phyloP scores from a whole-genome alignment of 208 protist genomes.

The Leishmania turanica region DNA sequence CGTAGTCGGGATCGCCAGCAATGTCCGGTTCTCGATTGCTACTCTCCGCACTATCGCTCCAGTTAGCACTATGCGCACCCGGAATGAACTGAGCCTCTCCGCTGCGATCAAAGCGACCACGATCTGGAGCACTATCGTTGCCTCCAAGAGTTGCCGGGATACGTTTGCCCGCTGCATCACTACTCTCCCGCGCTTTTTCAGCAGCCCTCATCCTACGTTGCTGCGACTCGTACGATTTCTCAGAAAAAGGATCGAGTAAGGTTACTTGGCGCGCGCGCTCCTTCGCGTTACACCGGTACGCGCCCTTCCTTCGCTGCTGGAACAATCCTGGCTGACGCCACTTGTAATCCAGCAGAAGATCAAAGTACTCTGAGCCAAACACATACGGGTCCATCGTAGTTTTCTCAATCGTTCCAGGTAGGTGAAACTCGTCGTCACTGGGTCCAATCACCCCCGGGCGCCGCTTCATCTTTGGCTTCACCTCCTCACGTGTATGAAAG shows the following conservation, averaged over 20 bases:
- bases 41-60: slow-evolving; percentile 12
- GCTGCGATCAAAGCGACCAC: slow-evolving; percentile 39
- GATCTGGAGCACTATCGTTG: background rate
- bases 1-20: slow-evolving; percentile 27
- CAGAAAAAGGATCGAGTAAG: slow-evolving; percentile 82
- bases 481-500: slow-evolving; percentile 77
- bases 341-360: slow-evolving; percentile 83
- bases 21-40: slow-evolving; percentile 11
- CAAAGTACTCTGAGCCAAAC: slow-evolving; percentile 88
- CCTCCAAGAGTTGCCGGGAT: background rate
- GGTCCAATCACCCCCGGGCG: slow-evolving; percentile 36
- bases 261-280: slow-evolving; percentile 68
- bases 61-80: slow-evolving; percentile 15
- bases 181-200: slow-evolving; percentile 39
- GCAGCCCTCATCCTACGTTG: slow-evolving; percentile 41
- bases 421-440: slow-evolving; percentile 46
- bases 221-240: slow-evolving; percentile 54
- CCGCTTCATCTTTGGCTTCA: slow-evolving; percentile 63
- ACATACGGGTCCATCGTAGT: slow-evolving; percentile 87
- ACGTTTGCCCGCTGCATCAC: slow-evolving; percentile 26
- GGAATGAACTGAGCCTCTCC: slow-evolving; percentile 81
- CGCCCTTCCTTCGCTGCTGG: slow-evolving; percentile 19
- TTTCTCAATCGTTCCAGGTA: slow-evolving; percentile 62
- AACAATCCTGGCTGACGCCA: slow-evolving; percentile 59
- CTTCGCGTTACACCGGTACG: slow-evolving; percentile 63